These are phyloP conservation scores for Ascochyta fabae DNA, from an alignment of 2,329 filamentous ascomycete genomes.

Conservation along the genomic window DNA sequence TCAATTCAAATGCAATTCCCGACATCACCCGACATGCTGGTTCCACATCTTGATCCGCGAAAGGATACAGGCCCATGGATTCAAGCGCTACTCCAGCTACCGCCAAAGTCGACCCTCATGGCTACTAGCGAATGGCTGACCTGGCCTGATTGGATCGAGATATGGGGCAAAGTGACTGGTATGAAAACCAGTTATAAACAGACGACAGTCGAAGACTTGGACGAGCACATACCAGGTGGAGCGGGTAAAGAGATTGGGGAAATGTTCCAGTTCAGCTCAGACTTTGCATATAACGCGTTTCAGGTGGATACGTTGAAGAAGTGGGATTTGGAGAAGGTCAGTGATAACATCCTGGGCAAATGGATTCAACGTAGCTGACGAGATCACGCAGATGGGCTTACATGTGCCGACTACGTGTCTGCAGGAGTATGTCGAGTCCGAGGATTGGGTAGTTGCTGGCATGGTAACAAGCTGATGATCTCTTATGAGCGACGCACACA, in stretches of 20 bases:
- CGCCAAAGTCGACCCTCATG: slow-evolving; percentile 33
- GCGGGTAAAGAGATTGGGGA: slow-evolving; percentile 37
- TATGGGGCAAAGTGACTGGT: slow-evolving; percentile 31
- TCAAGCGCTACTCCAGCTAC: slow-evolving; percentile 24
- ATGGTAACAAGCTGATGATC: neutral
- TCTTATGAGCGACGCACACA: neutral
- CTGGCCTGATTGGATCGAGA: slow-evolving; percentile 28
- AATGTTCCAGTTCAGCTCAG: slow-evolving; percentile 35
- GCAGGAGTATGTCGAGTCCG: slow-evolving; percentile 19
- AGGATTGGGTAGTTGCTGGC: slow-evolving; percentile 30
- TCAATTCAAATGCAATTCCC: slow-evolving; percentile 27
- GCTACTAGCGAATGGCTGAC: slow-evolving; percentile 27
- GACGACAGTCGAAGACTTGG: slow-evolving; percentile 23
- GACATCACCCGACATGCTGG: slow-evolving; percentile 12
- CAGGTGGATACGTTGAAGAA: slow-evolving; percentile 24
- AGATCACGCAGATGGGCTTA: slow-evolving; percentile 16
- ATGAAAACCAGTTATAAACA: slow-evolving; percentile 28
- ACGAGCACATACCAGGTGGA: slow-evolving; percentile 25
- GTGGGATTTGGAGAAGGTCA: slow-evolving; percentile 21
- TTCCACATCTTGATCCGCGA: slow-evolving; percentile 23
- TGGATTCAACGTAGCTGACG: neutral
- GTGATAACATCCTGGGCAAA: neutral
- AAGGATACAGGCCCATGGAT: slow-evolving; percentile 29
- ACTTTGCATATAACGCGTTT: slow-evolving; percentile 44
- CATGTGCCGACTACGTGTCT: slow-evolving; percentile 16